Base-by-base conservation (phyloP, 169 alveolate genomes). In the Babesia bigemina region DNA sequence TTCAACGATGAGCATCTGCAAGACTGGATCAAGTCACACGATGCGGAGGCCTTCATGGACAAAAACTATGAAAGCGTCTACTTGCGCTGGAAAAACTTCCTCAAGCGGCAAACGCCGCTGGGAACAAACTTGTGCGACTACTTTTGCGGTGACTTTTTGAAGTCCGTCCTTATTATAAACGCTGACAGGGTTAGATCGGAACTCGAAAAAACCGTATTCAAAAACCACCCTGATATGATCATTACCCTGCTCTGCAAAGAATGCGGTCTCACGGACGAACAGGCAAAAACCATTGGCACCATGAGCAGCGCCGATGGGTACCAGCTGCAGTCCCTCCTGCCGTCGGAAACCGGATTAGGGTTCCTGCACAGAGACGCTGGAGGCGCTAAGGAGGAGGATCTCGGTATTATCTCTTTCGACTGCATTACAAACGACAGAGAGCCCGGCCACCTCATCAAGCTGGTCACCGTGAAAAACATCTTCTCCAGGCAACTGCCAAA, bases 401-500 rank as follows among this genome's bases (percentile, higher is more conserved):
- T 94, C 55, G 97, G 97, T 1, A 92, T 94, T 60, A 94, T 94
- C 21, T 85, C 94, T 19, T 94, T 94, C 63, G 96, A 93, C 45
- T 94, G 97, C 50, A 88, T 95, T 48, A 95, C 97, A 36, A 96
- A 96, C 74, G 98, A 95, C 63, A 85, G 98, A 22, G 92, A 86
- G 61, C 96, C 96, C 21, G 94, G 92, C 49, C 96, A 94, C 63
- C 72, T 95, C 76, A 91, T 90, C 53, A 89, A 92, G 57, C 86
- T 97, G 33, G 94, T 96, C 36, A 96, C 98, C 19, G 91, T 96
- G 26, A 97, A 97, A 85, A 96, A 96, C 71, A 96, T 97, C 21
- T 95, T 97, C 66, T 95, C 98, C 19, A 94, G 98, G 42, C 98
- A 98, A 79, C 92, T 98, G 24, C 99, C 99, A 11, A 96, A 97